Percentiles rank a stretch among this genome's conserved stretches.
phyloP scores from a whole-genome alignment of 306 rosid genomes.

The Adenanthera pavonina region DNA sequence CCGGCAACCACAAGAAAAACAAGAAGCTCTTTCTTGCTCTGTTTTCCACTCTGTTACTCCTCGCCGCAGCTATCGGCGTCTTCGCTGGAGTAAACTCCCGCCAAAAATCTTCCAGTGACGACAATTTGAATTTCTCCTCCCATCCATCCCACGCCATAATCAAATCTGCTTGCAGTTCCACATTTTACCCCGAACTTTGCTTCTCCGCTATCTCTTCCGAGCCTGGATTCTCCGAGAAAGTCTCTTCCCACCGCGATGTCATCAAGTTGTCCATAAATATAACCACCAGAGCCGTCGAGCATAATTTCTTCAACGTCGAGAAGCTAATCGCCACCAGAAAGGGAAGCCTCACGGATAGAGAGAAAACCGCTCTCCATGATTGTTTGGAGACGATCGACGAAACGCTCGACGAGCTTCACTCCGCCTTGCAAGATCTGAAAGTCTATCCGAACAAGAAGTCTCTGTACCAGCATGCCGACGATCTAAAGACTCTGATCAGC shows the following conservation, averaged over 20 bases:
- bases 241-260: constrained; percentile 47
- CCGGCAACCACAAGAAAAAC: constrained; percentile 36
- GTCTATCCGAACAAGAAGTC: constrained; percentile 57
- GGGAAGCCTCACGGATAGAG: constrained; percentile 46
- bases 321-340: constrained; percentile 38
- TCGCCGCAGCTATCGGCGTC: constrained; percentile 42
- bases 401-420: constrained; percentile 63
- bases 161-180: constrained; percentile 59
- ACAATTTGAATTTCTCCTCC: neutral
- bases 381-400: constrained; percentile 69
- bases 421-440: constrained; percentile 46
- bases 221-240: constrained; percentile 32
- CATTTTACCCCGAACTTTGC: constrained; percentile 69
- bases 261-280: constrained; percentile 51
- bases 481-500: constrained; percentile 71
- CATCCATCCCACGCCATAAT: constrained; percentile 53
- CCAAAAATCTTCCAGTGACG: neutral
- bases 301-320: constrained; percentile 48
- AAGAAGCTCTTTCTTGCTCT: constrained; percentile 46
- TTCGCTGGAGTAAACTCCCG: constrained; percentile 49
- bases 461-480: constrained; percentile 53
- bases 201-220: constrained; percentile 48
- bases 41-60: constrained; percentile 44
- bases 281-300: constrained; percentile 48
- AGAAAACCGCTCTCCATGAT: constrained; percentile 62